A percentile compares a stretch with the other conserved stretches of the same genome.
Evolutionary conservation across 345 rosid species (phyloP).

Genomic region (Toxicodendron radicans): DNA sequence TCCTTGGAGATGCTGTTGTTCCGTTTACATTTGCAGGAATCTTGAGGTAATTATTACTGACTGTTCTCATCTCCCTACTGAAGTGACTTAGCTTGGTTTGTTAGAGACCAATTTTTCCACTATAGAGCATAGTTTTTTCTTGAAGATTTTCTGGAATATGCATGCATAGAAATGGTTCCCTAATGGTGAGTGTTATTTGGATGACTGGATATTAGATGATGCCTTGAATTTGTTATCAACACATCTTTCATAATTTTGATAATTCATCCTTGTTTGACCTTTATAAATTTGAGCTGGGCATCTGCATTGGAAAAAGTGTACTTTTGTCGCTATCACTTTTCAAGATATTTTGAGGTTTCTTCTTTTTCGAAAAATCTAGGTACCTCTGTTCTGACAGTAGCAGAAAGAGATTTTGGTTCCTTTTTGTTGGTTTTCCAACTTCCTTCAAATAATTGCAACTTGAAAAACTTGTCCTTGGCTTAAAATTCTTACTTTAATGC

Average conservation of each 20-base stretch:
- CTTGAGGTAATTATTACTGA: constrained; percentile 54
- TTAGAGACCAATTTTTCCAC: not conserved
- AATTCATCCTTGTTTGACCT: too few species aligned
- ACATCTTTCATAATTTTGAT: too few species aligned
- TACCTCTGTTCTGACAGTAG: not conserved
- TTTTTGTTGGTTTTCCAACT: too few species aligned
- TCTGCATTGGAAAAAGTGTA: not conserved
- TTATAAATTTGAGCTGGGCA: not conserved
- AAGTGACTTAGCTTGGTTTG: not conserved
- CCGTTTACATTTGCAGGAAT: constrained; percentile 88
- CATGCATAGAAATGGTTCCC: not conserved
- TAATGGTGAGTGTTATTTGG: not conserved
- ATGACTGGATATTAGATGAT: not conserved
- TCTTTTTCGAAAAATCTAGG: too few species aligned
- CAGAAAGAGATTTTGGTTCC: not conserved
- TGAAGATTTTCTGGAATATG: not conserved
- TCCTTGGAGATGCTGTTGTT: constrained; percentile 79
- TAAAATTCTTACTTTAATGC: not conserved
- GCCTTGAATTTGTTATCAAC: too few species aligned
- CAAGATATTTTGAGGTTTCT: not conserved
- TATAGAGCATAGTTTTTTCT: not conserved
- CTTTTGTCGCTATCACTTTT: too few species aligned
- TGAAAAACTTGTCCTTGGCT: not conserved
- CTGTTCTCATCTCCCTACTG: not conserved
- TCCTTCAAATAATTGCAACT: too few species aligned